Percentiles rank a stretch among this genome's conserved stretches.
phyloP scores from a whole-genome alignment of 352 stramenopile species.

The Globisporangium nunn region DNA sequence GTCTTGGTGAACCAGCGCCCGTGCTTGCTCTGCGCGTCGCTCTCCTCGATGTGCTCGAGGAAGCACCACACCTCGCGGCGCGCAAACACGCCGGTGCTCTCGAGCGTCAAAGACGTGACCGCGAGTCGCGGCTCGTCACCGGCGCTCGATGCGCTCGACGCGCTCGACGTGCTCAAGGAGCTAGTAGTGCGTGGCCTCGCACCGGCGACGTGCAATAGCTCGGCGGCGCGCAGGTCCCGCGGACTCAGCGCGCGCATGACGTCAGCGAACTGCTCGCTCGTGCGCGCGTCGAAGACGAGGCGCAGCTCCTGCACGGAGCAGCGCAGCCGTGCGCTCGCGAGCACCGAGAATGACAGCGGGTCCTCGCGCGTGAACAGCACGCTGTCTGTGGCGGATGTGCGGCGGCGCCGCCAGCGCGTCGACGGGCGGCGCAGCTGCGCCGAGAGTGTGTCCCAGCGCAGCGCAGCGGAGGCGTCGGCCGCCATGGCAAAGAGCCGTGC shows the following conservation, averaged over 20 bases:
- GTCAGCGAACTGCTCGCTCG: slow-evolving; percentile 11
- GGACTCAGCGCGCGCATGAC: slow-evolving; percentile 6
- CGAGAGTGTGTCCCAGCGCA: slow-evolving; percentile 28
- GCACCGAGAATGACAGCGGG: slow-evolving; percentile 10
- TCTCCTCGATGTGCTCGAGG: slow-evolving; percentile 17
- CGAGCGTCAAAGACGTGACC: slow-evolving; percentile 33
- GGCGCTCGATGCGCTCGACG: neutral
- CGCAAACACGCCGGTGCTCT: slow-evolving; percentile 24
- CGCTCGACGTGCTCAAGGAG: neutral
- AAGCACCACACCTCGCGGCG: slow-evolving; percentile 37
- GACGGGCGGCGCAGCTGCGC: slow-evolving; percentile 12
- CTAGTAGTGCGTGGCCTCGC: neutral
- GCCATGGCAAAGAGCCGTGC: slow-evolving; percentile 27
- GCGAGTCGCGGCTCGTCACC: slow-evolving; percentile 20
- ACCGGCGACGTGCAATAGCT: slow-evolving; percentile 6
- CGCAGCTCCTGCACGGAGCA: slow-evolving; percentile 11
- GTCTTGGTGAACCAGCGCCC: slow-evolving; percentile 23
- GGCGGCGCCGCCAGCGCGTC: slow-evolving; percentile 21
- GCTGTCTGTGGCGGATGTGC: slow-evolving; percentile 3
- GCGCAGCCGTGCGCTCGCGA: slow-evolving; percentile 6
- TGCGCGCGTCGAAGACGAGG: slow-evolving; percentile 11
- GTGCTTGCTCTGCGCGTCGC: neutral
- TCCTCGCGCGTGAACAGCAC: slow-evolving; percentile 12
- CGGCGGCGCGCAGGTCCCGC: slow-evolving; percentile 1
- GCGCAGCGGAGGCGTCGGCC: slow-evolving; percentile 13